These are phyloP conservation scores for Cyberlindnera sargentensis DNA, from an alignment of 805 yeast genomes.

Conservation along the genomic window DNA sequence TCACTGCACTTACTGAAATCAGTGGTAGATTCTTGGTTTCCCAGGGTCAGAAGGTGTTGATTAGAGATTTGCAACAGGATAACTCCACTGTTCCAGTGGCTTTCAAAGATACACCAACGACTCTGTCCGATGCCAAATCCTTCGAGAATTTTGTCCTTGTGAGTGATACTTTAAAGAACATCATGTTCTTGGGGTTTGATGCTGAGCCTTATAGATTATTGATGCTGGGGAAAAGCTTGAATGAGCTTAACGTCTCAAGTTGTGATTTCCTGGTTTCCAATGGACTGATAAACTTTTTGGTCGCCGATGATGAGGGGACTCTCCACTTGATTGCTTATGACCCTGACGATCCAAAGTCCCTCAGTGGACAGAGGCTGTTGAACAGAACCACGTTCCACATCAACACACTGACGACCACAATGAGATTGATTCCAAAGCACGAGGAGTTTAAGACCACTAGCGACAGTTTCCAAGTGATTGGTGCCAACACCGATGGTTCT, in stretches of 20 bases:
- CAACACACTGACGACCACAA: slow-evolving; percentile 52
- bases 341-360: slow-evolving; percentile 83
- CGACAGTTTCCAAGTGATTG: slow-evolving; percentile 53
- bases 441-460: slow-evolving; percentile 24
- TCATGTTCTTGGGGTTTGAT: slow-evolving; percentile 83
- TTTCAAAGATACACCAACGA: slow-evolving; percentile 79
- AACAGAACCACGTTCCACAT: slow-evolving; percentile 64
- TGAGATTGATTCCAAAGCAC: slow-evolving; percentile 36
- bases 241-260: slow-evolving; percentile 52
- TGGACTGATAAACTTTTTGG: slow-evolving; percentile 57
- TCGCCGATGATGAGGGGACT: slow-evolving; percentile 60
- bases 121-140: slow-evolving; percentile 70
- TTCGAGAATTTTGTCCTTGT: slow-evolving; percentile 75
- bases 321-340: slow-evolving; percentile 78
- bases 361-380: slow-evolving; percentile 70
- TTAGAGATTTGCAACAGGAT: slow-evolving; percentile 80
- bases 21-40: slow-evolving; percentile 78
- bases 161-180: slow-evolving; percentile 74
- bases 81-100: slow-evolving; percentile 89
- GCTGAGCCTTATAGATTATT: slow-evolving; percentile 92
- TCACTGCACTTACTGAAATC: slow-evolving; percentile 66
- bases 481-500: slow-evolving; percentile 75
- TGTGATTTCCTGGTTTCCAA: slow-evolving; percentile 74
- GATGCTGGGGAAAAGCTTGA: slow-evolving; percentile 65
- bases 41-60: slow-evolving; percentile 76